Base-by-base conservation (phyloP, 2,329 filamentous ascomycete species). In the Cladorrhinum sp. region DNA sequence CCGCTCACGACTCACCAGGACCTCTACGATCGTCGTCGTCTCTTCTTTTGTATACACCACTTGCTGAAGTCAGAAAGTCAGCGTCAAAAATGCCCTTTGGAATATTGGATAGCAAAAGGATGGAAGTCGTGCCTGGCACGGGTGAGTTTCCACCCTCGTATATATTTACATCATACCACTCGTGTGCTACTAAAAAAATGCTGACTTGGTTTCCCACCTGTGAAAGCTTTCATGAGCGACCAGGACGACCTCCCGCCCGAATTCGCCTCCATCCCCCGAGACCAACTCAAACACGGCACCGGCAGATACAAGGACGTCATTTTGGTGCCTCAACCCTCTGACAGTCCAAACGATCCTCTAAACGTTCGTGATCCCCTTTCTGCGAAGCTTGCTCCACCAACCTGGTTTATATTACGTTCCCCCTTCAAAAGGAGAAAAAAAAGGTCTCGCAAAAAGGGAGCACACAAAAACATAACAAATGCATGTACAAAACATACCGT, bases 261-360 rank as follows among this genome's bases (percentile, higher is more conserved):
- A 62, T 80, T 79, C 62, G 70, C 73, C 16, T 70, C 72, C 8
- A 67, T 82, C n/a, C 74, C 77, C 1, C 69, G 72, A 46, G 74
- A 77, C 21, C 68, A 76, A 1, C 75, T 77, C 3, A 76, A 76
- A 57, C 75, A 75, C 55, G 75, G 73, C 33, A 70, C 64, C 5
- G 75, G 74, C 20, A 69, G 68, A 9, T 67, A 70, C 61, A 66
- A 69, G 28, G 65, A 75, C 60, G 69, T 76, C 21, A 74, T 77
- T 18, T 67, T 77, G 42, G 70, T 73, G 2, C 75, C 79, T n/a
- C 79, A 81, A 66, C 79, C 79, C 4, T 76, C 74, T 18, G 75
- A 79, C 63, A 78, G 75, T 50, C 79, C 79, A 0, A 81, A 81
- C 59, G 79, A 82, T 61, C 79, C 79, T 2, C 64, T 81, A 8